phyloP scores from a whole-genome alignment of 495 filamentous ascomycete species.

The Aspergillus coremiiformis region DNA sequence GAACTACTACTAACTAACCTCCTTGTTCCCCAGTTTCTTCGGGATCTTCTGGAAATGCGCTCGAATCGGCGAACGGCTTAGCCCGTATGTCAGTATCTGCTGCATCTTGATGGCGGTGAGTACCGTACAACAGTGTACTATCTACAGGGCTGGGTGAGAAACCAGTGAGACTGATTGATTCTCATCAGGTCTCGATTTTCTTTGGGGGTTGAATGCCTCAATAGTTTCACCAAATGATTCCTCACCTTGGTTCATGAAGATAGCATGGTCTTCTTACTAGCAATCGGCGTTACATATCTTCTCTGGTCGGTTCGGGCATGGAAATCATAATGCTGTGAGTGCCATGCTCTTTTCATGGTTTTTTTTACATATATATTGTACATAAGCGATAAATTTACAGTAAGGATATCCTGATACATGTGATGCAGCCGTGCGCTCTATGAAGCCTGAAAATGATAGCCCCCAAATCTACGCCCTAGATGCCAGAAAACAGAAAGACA shows the following conservation, averaged over 20 bases:
- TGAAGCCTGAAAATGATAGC: not conserved
- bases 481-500: conserved; percentile 8
- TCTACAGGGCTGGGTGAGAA: not conserved
- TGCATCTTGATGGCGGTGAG: conserved; percentile 92
- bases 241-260: conserved; percentile 5
- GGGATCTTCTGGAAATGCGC: conserved; percentile 98
- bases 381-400: conserved; percentile 9
- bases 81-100: conserved; percentile 92
- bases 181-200: conserved; percentile 36
- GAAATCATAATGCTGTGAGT: conserved; percentile 1
- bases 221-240: no score
- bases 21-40: conserved; percentile 54
- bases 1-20: not conserved
- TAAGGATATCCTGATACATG: conserved; percentile 2
- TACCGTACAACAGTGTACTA: conserved; percentile 7
- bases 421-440: conserved; percentile 7
- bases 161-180: conserved; percentile 3
- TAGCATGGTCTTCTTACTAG: conserved; percentile 6
- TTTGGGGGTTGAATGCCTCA: conserved; percentile 28
- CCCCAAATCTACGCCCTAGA: conserved; percentile 4
- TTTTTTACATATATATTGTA: conserved; percentile 21
- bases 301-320: conserved; percentile 1
- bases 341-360: conserved; percentile 5
- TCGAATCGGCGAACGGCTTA: conserved; percentile 84
- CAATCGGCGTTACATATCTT: conserved; percentile 7